Evolutionary conservation across 768 basidiomycete species (phyloP), one percentile per base, ranked within the genome.

Genomic region (Cubamyces sp.): DNA sequence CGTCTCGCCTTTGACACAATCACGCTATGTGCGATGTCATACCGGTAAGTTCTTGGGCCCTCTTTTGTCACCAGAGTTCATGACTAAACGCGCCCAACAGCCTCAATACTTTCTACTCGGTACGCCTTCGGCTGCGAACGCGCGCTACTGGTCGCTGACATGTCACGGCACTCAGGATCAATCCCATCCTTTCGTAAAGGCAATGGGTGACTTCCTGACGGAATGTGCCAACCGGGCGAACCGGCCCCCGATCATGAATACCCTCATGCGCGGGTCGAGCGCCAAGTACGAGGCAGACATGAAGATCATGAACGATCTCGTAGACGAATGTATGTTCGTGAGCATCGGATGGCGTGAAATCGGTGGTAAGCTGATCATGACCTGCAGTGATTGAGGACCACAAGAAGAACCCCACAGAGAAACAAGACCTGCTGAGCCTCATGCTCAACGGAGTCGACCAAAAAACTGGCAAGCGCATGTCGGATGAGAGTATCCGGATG

Each of bases 1-100:
- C 74, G 79, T 16, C 73, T 82, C 21, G 77, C 82, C 0, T 73
- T 83, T 41, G 82, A 83, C 60, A 79, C 81, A 3, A 74, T 82
- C 56, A 76, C 79, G 1, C 72, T 78, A 19, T 81, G 79, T 63
- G 73, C 79, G 34, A 80, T 81, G 78, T 74, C 70, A 2, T 73
- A 79, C 59, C 69, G 76, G 74, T 76, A 47, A 25, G 71, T 21
- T n/a, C 3, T 12, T 6, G 34, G 16, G 19, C 12, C 39, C 21
- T 45, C 26, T 41, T 23, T 46, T 56, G 3, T 5, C 3, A 1
- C 21, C 18, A 3, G 15, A 64, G 23, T 19, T 45, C 2, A 1
- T 18, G 16, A 15, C 16, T 21, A 50, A 52, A 54, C 34, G 16
- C 49, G 42, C 41, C 48, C 30, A 23, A 46, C 45, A 79, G 81